These are phyloP conservation scores for Trichosporon inkin DNA, from an alignment of 1,284 basidiomycete genomes.

Conservation along the genomic window DNA sequence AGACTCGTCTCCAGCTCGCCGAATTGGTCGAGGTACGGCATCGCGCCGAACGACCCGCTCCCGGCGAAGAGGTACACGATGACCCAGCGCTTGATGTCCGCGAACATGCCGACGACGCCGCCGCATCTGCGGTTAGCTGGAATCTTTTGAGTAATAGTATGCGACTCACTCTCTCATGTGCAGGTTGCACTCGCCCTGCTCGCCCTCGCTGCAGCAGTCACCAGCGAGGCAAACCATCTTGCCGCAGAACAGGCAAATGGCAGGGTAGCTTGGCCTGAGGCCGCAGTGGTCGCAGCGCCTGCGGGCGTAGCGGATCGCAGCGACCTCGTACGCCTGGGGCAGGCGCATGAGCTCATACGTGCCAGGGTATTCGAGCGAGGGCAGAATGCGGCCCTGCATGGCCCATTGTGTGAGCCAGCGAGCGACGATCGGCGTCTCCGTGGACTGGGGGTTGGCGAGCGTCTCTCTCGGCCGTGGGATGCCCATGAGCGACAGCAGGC, in stretches of 20 bases:
- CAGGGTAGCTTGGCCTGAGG: constrained; percentile 76
- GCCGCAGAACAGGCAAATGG: constrained; percentile 89
- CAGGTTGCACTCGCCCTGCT: constrained; percentile 85
- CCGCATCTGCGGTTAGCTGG: constrained; percentile 63
- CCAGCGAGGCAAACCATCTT: constrained; percentile 84
- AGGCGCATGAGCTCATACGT: constrained; percentile 80
- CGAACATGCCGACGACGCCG: constrained; percentile 81
- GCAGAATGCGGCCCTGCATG: constrained; percentile 47
- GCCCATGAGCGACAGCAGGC: constrained; percentile 67
- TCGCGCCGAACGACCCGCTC: constrained; percentile 80
- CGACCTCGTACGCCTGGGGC: constrained; percentile 73
- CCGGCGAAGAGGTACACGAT: constrained; percentile 85
- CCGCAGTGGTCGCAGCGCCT: constrained; percentile 70
- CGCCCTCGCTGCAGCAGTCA: constrained; percentile 79
- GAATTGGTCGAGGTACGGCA: constrained; percentile 91
- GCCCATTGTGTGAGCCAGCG: constrained; percentile 50
- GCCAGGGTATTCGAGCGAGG: constrained; percentile 75
- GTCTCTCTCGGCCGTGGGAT: constrained; percentile 69
- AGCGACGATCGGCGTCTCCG: constrained; percentile 52
- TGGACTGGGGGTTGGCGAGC: constrained; percentile 66
- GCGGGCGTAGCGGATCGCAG: constrained; percentile 69
- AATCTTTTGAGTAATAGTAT: not conserved
- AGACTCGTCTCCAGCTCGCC: constrained; percentile 91
- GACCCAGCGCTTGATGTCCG: constrained; percentile 88
- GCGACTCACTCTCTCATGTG: constrained; percentile 81